Conservation (phyloP, 106 monocot genomes). For the Platanthera zijinensis region DNA sequence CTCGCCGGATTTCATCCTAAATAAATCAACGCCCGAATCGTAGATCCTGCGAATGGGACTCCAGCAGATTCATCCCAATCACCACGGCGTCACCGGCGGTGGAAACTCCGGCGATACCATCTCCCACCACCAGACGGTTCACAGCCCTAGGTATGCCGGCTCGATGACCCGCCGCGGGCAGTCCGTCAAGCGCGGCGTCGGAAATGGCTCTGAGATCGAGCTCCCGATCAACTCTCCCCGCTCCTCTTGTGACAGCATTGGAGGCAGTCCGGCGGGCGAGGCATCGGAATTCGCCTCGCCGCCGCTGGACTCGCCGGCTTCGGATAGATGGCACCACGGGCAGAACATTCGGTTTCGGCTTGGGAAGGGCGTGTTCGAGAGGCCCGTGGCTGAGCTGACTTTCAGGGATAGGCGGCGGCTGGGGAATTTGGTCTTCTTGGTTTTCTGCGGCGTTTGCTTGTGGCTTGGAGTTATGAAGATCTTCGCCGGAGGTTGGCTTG, state of each 20-base stretch:
- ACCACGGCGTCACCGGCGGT: neutral
- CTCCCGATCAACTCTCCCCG: slow-evolving; percentile 70
- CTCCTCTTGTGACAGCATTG: slow-evolving; percentile 11
- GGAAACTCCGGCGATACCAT: slow-evolving; percentile 11
- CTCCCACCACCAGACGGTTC: slow-evolving; percentile 16
- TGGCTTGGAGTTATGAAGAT: slow-evolving; percentile 63
- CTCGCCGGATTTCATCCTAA: neutral
- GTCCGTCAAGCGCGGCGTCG: slow-evolving; percentile 44
- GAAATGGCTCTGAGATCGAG: slow-evolving; percentile 32
- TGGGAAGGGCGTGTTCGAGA: slow-evolving; percentile 29
- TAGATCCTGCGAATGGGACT: slow-evolving; percentile 31
- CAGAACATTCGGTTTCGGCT: slow-evolving; percentile 38
- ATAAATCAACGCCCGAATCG: neutral
- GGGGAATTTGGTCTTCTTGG: slow-evolving; percentile 63
- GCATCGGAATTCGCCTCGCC: neutral
- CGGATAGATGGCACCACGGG: slow-evolving; percentile 9
- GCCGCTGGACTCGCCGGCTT: slow-evolving; percentile 4
- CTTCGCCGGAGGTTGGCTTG: slow-evolving; percentile 45
- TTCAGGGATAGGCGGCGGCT: slow-evolving; percentile 36
- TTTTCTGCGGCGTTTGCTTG: slow-evolving; percentile 66
- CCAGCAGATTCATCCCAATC: slow-evolving; percentile 23
- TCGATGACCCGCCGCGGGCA: slow-evolving; percentile 51
- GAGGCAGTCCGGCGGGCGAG: slow-evolving; percentile 9
- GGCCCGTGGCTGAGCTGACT: slow-evolving; percentile 21
- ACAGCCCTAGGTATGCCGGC: slow-evolving; percentile 41